phyloP scores from a whole-genome alignment of 139 green algal species.

The Zygnema circumcarinatum region DNA sequence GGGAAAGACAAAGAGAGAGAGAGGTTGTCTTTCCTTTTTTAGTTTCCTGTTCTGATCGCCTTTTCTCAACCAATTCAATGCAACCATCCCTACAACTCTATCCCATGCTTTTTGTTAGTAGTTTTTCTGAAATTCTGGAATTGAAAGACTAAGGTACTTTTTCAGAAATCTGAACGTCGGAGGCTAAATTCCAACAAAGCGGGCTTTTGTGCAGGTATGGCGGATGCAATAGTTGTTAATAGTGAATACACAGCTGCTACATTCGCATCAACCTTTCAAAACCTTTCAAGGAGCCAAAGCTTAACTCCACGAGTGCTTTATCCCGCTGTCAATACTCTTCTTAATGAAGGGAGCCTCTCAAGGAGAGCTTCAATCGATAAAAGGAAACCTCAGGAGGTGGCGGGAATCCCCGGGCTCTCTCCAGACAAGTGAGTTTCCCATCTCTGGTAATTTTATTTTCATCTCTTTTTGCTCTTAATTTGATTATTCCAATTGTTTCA shows the following conservation, averaged over 20 bases:
- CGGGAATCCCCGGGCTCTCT: background rate
- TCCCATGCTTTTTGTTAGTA: too few relatives aligned
- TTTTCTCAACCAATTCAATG: background rate
- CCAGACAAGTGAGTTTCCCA: background rate
- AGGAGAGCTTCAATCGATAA: constrained; percentile 17
- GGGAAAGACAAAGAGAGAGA: too few relatives aligned
- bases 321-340: constrained; percentile 77
- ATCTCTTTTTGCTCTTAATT: too few relatives aligned
- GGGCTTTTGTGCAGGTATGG: constrained; percentile 19
- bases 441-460: too few relatives aligned
- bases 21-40: background rate
- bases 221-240: constrained; percentile 88
- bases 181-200: too few relatives aligned
- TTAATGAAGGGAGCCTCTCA: constrained; percentile 14
- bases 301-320: constrained; percentile 81
- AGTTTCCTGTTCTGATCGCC: background rate
- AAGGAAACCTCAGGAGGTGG: background rate
- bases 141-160: too few relatives aligned
- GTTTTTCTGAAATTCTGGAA: too few relatives aligned
- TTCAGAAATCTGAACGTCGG: too few relatives aligned
- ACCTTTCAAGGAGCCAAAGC: constrained; percentile 59
- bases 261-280: constrained; percentile 84
- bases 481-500: too few relatives aligned
- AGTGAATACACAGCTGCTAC: constrained; percentile 85
- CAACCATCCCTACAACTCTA: background rate